Conservation (phyloP, 495 filamentous ascomycete genomes). For the Talaromyces liani region DNA sequence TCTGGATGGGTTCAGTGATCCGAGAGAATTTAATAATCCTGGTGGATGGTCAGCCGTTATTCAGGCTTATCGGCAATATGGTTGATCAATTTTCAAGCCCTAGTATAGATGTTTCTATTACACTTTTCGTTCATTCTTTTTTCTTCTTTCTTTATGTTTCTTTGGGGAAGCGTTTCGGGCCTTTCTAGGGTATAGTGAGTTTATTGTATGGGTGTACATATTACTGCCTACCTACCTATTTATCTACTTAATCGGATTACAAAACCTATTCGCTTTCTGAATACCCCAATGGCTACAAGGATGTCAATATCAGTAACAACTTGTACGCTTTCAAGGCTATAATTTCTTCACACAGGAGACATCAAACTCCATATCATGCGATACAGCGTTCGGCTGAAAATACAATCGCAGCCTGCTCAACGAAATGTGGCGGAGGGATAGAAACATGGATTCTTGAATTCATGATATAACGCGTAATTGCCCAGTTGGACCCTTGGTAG, state of each 20-base stretch:
- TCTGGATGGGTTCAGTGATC: neutral
- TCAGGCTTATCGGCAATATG: slow-evolving; percentile 8
- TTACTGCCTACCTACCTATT: neutral
- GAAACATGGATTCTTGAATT: too few species aligned
- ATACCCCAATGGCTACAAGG: neutral
- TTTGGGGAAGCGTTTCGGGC: neutral
- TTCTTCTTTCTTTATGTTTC: neutral
- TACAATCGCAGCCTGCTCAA: neutral
- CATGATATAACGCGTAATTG: too few species aligned
- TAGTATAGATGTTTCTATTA: neutral
- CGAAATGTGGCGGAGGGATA: too few species aligned
- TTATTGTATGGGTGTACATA: neutral
- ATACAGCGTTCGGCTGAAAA: neutral
- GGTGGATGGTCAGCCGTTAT: slow-evolving; percentile 9
- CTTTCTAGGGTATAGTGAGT: neutral
- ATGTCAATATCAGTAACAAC: neutral
- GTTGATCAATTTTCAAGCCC: neutral
- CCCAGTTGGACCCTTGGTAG: too few species aligned
- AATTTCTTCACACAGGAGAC: neutral
- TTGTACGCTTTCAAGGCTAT: neutral
- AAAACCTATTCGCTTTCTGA: neutral
- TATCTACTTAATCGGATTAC: neutral
- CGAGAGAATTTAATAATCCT: slow-evolving; percentile 6
- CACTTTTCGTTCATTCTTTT: neutral
- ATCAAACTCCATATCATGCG: neutral